Evolutionary conservation across 257 asterid species (phyloP).

Genomic region (Plantago ovata): DNA sequence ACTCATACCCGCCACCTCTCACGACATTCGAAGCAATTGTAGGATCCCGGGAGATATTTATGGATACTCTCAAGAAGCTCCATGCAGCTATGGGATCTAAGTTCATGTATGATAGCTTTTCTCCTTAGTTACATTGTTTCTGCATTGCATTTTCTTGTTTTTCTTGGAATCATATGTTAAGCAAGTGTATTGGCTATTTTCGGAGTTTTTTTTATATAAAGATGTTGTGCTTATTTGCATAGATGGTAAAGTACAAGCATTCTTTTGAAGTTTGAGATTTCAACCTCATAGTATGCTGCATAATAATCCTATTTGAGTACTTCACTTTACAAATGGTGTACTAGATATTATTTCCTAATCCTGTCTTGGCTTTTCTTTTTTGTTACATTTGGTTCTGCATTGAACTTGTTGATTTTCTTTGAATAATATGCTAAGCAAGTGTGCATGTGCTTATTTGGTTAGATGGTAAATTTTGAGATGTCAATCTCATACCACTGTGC

Average conservation of each 20-base stretch:
- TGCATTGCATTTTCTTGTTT: not conserved
- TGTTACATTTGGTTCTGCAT: no score
- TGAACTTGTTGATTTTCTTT: no score
- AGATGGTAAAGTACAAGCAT: not conserved
- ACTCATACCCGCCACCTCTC: slow-evolving; percentile 65
- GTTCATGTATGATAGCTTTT: slow-evolving; percentile 56
- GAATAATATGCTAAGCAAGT: no score
- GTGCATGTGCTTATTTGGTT: no score
- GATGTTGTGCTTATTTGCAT: not conserved
- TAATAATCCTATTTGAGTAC: no score
- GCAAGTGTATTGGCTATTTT: not conserved
- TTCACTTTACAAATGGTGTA: no score
- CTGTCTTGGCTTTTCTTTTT: no score
- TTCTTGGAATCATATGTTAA: not conserved
- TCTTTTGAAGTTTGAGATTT: no score
- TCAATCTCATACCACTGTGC: no score
- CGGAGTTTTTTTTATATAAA: not conserved
- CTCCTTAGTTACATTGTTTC: not conserved
- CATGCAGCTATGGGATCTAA: slow-evolving; percentile 78
- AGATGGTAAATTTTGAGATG: no score
- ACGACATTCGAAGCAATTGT: slow-evolving; percentile 59
- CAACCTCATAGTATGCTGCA: no score
- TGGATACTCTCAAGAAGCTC: slow-evolving; percentile 62
- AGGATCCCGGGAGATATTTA: slow-evolving; percentile 43
- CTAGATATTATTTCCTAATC: no score